Percentiles rank a stretch among this genome's conserved stretches.
These are phyloP conservation scores for Amoebophrya sp. DNA, from an alignment of 169 alveolate genomes.

Conservation along the genomic window DNA sequence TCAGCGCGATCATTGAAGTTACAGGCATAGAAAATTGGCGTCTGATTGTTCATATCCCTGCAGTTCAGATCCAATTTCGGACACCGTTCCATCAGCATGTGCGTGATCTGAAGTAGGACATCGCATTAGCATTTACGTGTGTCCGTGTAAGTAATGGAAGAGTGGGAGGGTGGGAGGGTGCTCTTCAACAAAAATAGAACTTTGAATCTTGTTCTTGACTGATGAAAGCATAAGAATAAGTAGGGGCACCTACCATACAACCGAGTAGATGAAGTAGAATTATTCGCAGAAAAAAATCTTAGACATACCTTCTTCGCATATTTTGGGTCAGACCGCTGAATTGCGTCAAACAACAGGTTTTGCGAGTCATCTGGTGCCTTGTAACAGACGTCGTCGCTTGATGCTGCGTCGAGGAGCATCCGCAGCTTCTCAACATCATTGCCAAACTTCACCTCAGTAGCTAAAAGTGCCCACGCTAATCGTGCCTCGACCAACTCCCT, in stretches of 20 bases:
- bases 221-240: too few species aligned
- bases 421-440: not conserved
- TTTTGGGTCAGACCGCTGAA: not conserved
- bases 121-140: too few species aligned
- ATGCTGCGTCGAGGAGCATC: not conserved
- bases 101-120: too few species aligned
- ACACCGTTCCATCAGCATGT: not conserved
- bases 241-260: too few species aligned
- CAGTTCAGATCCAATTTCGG: not conserved
- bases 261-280: too few species aligned
- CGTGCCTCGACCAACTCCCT: not conserved
- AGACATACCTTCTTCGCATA: too few species aligned
- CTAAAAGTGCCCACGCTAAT: not conserved
- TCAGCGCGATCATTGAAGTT: not conserved
- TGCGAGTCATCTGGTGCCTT: not conserved
- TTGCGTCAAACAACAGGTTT: not conserved
- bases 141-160: too few species aligned
- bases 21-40: not conserved
- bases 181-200: too few species aligned
- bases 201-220: too few species aligned
- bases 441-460: not conserved
- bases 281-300: too few species aligned
- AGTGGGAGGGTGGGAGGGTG: too few species aligned
- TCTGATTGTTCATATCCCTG: not conserved
- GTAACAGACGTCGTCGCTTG: not conserved